Evolutionary conservation across 2,329 filamentous ascomycete species (phyloP), one percentile per base, ranked within the genome.

Genomic region (Nemania sp.): DNA sequence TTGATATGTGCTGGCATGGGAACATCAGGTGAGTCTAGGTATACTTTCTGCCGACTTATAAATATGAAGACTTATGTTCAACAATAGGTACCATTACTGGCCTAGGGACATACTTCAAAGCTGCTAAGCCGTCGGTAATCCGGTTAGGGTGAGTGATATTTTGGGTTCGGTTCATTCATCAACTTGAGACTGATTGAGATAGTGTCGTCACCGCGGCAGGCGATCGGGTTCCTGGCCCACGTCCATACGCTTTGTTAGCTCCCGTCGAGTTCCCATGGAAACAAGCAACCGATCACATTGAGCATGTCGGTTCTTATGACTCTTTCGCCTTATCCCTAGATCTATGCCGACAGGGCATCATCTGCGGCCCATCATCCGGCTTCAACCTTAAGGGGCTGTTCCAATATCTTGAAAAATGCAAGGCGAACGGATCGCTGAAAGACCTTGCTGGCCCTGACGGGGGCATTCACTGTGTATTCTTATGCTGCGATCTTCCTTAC

Each of bases 401-500:
- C 56, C 73, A 81, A 36, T 76, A 78, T 58, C 63, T 84, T 1
- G 72, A 76, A 46, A 79, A 76, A 54, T 71, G 71, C 14, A 82
- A 82, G 60, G 61, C 65, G 0, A 72, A 71, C 0, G 77, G 75
- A 0, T 76, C 70, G 0, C 66, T 84, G 11, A 30, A 65, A 1
- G 69, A 77, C 8, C 65, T 83, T 1, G 71, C 73, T 0, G 76
- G 74, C 0, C 64, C 70, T 0, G 72, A 77, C 26, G 78, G 78
- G 1, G 68, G 74, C 44, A 71, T 80, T 2, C 73, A 79, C 55
- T 82, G 79, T 40, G 81, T 82, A 0, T 86, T 86, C 66, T 66
- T 85, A 3, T 86, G 82, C 68, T 85, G 82, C 52, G 83, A 86
- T 52, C 59, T 86, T 22, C 83, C 83, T 0, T 86, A 86, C 58